Base-by-base conservation (phyloP, 176 grass and related monocot species). In the Triticum dicoccoides region DNA sequence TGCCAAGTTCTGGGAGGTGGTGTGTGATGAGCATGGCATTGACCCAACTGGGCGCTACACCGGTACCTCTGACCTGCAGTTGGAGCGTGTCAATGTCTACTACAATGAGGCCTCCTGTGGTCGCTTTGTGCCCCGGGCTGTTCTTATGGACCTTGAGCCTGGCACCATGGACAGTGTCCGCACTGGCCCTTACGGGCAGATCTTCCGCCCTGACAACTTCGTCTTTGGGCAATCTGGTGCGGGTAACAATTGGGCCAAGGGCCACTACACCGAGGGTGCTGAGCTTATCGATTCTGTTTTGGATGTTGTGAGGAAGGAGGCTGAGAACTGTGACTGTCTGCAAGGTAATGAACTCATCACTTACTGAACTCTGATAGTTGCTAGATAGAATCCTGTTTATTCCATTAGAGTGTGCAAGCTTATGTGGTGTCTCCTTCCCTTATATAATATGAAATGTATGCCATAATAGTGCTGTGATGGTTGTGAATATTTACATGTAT, bases 51-150 rank as follows among this genome's bases (percentile, higher is more conserved):
- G 93, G 0, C 86, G 83, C 6, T 95, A 92, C 29, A 77, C 45
- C 0, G 93, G 93, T 34, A 82, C 2, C 30, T 92, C 89, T 4
- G 93, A 95, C 69, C 78, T 95, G 32, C 93, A 95, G 80, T 61
- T 95, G 61, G 93, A 95, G 93, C 88, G 93, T 62, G 93, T 92
- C 61, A 95, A 95, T 90, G 93, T 95, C 29, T 95, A 95, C 83
- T 95, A 95, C 79, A 95, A 95, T 6, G 90, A 95, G 88, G 93
- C 93, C 42, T 95, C 93, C 0, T 92, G 93, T 0, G 90, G 93
- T 1, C 82, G 93, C 30, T 95, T 90, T 30, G 93, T 95, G 34
- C 93, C 93, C 41, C 82, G 93, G 20, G 90, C 93, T 42, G 93
- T 95, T 8, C 93, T 95, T 21, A 92, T 95, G 93, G 93, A 95